phyloP scores from a whole-genome alignment of 2,329 filamentous ascomycete genomes.

The Pseudocercospora vitis region DNA sequence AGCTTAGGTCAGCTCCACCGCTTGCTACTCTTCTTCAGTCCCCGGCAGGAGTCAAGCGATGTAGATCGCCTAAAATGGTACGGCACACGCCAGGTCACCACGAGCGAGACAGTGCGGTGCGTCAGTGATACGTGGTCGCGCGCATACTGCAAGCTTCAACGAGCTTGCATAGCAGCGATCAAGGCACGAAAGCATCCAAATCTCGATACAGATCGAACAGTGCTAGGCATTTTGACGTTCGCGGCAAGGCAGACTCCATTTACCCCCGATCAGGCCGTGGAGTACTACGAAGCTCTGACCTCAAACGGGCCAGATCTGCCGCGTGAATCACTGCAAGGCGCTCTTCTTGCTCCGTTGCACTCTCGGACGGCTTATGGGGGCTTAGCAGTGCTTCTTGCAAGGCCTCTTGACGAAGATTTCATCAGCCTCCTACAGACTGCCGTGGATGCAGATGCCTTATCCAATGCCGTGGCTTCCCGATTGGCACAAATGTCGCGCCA shows the following conservation, averaged over 20 bases:
- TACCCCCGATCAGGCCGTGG: slow-evolving; percentile 26
- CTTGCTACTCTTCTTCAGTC: slow-evolving; percentile 47
- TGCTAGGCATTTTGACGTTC: slow-evolving; percentile 34
- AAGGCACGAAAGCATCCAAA: slow-evolving; percentile 23
- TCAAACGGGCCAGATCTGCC: slow-evolving; percentile 21
- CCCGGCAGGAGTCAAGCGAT: slow-evolving; percentile 40
- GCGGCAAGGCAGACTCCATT: slow-evolving; percentile 39
- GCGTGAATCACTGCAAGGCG: slow-evolving; percentile 31
- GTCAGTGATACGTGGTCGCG: slow-evolving; percentile 41
- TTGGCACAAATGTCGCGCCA: not conserved
- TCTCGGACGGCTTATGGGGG: slow-evolving; percentile 30
- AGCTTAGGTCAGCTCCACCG: slow-evolving; percentile 44
- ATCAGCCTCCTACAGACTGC: slow-evolving; percentile 29
- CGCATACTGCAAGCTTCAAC: slow-evolving; percentile 45
- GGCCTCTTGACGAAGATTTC: slow-evolving; percentile 31
- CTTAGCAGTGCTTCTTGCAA: slow-evolving; percentile 31
- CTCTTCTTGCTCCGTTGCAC: slow-evolving; percentile 36
- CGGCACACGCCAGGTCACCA: slow-evolving; percentile 41
- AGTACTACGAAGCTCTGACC: slow-evolving; percentile 37
- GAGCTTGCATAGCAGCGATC: slow-evolving; percentile 36
- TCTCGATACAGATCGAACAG: slow-evolving; percentile 25
- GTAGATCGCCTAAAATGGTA: slow-evolving; percentile 43
- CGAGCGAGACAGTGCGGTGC: slow-evolving; percentile 27
- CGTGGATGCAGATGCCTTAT: slow-evolving; percentile 28
- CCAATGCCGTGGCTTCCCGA: slow-evolving; percentile 21